Conservation (phyloP, 148 eudicot species). For the Cornus controversa region DNA sequence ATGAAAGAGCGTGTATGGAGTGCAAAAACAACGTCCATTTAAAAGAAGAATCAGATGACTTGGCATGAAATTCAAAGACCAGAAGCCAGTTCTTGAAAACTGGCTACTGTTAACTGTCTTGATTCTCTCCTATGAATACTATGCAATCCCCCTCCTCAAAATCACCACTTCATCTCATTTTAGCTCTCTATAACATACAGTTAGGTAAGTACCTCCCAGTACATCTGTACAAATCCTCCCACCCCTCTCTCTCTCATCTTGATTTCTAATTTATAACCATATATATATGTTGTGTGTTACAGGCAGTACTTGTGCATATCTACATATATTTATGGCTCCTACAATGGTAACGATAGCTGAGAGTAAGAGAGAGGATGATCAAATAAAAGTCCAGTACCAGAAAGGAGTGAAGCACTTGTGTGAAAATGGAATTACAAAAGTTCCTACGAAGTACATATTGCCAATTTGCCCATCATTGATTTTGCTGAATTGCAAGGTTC, state of each 20-base stretch:
- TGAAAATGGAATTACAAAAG: slow-evolving; percentile 50
- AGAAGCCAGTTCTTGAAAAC: no score
- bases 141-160: slow-evolving; percentile 13
- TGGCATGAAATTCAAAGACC: no score
- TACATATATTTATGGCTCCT: slow-evolving; percentile 1
- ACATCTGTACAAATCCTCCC: no score
- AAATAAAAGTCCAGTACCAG: slow-evolving; percentile 20
- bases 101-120: not conserved
- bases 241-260: no score
- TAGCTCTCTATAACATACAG: not conserved
- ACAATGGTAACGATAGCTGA: slow-evolving; percentile 16
- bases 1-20: no score
- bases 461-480: slow-evolving; percentile 49
- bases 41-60: no score
- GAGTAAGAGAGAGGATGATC: slow-evolving; percentile 2
- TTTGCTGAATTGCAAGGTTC: slow-evolving; percentile 56
- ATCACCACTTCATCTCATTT: slow-evolving; percentile 19
- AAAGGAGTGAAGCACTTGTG: slow-evolving; percentile 65
- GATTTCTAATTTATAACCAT: no score
- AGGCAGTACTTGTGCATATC: no score
- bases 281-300: no score
- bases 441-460: slow-evolving; percentile 61
- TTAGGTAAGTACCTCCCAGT: no score
- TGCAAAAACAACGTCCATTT: no score
- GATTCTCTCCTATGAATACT: slow-evolving; percentile 26